phyloP scores from a whole-genome alignment of 495 filamentous ascomycete species.

The Hypomontagnella submonticulosa region DNA sequence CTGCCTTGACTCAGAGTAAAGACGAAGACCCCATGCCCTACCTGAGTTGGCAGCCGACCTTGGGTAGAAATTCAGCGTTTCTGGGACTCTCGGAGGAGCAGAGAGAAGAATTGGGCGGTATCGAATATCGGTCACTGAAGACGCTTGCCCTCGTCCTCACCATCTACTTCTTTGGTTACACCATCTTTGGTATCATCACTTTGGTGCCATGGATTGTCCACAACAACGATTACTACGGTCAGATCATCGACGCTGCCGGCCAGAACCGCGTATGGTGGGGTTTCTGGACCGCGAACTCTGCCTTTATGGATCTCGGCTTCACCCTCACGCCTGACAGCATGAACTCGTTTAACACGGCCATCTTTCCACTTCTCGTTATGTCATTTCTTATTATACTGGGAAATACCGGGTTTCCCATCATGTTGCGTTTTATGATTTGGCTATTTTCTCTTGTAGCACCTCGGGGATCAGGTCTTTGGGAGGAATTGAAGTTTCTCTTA shows the following conservation, averaged over 20 bases:
- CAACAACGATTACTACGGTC: slow-evolving; percentile 65
- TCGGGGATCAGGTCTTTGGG: slow-evolving; percentile 74
- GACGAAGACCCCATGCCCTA: slow-evolving; percentile 75
- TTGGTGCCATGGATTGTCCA: slow-evolving; percentile 82
- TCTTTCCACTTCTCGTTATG: slow-evolving; percentile 78
- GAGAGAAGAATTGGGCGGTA: slow-evolving; percentile 90
- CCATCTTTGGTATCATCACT: slow-evolving; percentile 75
- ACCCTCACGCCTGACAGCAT: slow-evolving; percentile 93
- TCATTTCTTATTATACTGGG: slow-evolving; percentile 88
- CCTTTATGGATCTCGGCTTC: slow-evolving; percentile 90
- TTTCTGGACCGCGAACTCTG: slow-evolving; percentile 83
- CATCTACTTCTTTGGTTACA: slow-evolving; percentile 80
- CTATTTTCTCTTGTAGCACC: slow-evolving; percentile 67
- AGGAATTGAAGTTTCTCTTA: slow-evolving; percentile 88
- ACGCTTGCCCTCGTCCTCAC: slow-evolving; percentile 81
- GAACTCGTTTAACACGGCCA: slow-evolving; percentile 81
- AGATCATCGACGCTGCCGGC: slow-evolving; percentile 68
- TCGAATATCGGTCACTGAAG: slow-evolving; percentile 92
- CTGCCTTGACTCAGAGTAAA: slow-evolving; percentile 57
- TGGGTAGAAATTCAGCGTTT: slow-evolving; percentile 92
- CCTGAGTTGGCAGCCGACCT: slow-evolving; percentile 90
- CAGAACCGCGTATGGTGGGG: slow-evolving; percentile 86
- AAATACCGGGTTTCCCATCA: slow-evolving; percentile 93
- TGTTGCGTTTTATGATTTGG: slow-evolving; percentile 93
- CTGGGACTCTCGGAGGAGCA: slow-evolving; percentile 88